Evolutionary conservation across 768 basidiomycete genomes (phyloP).

Genomic region (Psilocybe sp.): DNA sequence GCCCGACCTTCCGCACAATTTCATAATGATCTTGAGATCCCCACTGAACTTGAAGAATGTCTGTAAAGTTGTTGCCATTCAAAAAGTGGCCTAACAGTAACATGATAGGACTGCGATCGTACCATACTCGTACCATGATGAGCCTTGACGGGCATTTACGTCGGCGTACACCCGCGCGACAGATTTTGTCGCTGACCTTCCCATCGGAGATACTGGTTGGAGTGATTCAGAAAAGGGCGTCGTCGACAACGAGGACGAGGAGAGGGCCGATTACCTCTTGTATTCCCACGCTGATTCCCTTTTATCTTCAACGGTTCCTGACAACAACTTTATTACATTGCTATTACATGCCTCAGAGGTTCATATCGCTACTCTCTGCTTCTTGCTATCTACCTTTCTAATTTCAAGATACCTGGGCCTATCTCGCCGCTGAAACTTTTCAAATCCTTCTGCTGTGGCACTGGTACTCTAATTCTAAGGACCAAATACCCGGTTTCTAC

Average conservation of each 20-base stretch:
- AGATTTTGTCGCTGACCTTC: conserved; percentile 69
- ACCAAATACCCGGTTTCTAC: no score
- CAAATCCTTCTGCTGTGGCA: no score
- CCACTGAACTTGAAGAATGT: conserved; percentile 98
- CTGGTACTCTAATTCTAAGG: no score
- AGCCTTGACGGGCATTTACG: conserved; percentile 83
- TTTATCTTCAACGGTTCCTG: conserved; percentile 7
- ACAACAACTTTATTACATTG: background rate
- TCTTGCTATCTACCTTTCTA: no score
- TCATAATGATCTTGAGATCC: conserved; percentile 97
- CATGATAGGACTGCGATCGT: conserved; percentile 18
- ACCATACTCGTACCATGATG: conserved; percentile 98
- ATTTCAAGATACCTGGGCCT: no score
- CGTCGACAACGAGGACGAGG: conserved; percentile 14
- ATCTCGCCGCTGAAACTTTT: no score
- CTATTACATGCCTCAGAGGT: background rate
- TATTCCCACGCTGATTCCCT: conserved; percentile 24
- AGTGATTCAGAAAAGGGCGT: conserved; percentile 9
- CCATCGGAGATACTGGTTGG: conserved; percentile 43
- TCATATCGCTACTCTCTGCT: background rate
- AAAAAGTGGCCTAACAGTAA: conserved; percentile 14
- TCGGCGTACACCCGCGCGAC: conserved; percentile 86
- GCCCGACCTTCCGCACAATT: conserved; percentile 93
- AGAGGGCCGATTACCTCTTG: conserved; percentile 13
- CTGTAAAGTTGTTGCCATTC: conserved; percentile 35